phyloP scores from a whole-genome alignment of 2,329 filamentous ascomycete species.

The Colletotrichum orbiculare region DNA sequence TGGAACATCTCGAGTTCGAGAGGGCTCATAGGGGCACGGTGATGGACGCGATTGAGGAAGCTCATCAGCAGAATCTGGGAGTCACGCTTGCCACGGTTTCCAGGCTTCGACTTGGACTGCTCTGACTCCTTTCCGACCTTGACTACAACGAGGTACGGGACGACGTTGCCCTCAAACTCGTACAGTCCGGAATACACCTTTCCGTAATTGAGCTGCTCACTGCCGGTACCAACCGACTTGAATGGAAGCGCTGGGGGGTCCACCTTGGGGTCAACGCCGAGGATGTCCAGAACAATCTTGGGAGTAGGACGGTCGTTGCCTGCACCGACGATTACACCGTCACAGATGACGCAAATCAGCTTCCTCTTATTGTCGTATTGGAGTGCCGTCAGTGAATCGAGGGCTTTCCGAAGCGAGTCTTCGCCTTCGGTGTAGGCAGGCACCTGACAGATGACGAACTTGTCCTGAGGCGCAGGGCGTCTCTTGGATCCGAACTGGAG shows the following conservation, averaged over 20 bases:
- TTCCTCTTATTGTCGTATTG: slow-evolving; percentile 99
- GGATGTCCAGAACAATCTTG: slow-evolving; percentile 96
- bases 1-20: slow-evolving; percentile 98
- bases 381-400: slow-evolving; percentile 93
- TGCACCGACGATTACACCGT: slow-evolving; percentile 95
- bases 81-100: slow-evolving; percentile 98
- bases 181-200: slow-evolving; percentile 99
- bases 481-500: slow-evolving; percentile 94
- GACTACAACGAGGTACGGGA: slow-evolving; percentile 94
- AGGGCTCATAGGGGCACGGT: slow-evolving; percentile 92
- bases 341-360: slow-evolving; percentile 94
- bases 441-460: slow-evolving; percentile 98
- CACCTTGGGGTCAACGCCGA: slow-evolving; percentile 96
- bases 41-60: slow-evolving; percentile 97
- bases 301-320: slow-evolving; percentile 97
- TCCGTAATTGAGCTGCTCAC: slow-evolving; percentile 95
- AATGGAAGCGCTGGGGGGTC: slow-evolving; percentile 95
- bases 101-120: slow-evolving; percentile 88
- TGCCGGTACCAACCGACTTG: slow-evolving; percentile 89
- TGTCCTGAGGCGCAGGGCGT: slow-evolving; percentile 90
- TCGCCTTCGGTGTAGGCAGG: slow-evolving; percentile 98
- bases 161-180: slow-evolving; percentile 96
- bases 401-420: slow-evolving; percentile 89
- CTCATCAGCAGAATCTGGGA: slow-evolving; percentile 96
- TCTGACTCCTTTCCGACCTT: slow-evolving; percentile 98